These are phyloP conservation scores for Dothideomycetidae sp. DNA, from an alignment of 2,329 filamentous ascomycete genomes.

Conservation along the genomic window DNA sequence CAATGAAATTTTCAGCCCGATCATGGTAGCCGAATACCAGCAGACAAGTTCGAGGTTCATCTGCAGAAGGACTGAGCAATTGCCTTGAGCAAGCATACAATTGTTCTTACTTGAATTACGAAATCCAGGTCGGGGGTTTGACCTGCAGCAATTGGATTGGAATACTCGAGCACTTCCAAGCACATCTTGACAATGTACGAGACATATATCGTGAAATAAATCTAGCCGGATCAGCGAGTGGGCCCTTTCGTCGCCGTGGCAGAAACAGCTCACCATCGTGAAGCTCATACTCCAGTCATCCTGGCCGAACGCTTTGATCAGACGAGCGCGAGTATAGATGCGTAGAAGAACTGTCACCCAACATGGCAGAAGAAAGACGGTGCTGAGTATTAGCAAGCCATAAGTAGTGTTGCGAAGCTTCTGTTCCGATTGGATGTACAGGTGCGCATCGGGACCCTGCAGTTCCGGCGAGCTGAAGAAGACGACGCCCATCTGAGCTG, in stretches of 20 bases:
- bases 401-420: neutral
- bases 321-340: neutral
- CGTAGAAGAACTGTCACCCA: neutral
- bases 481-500: neutral
- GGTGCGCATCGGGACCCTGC: neutral
- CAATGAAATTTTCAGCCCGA: constrained; percentile 35
- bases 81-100: neutral
- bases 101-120: neutral
- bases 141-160: neutral
- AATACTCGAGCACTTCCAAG: neutral
- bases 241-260: neutral
- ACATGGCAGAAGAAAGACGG: neutral
- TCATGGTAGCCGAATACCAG: constrained; percentile 33
- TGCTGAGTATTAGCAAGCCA: neutral
- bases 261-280: neutral
- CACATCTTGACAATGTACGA: neutral
- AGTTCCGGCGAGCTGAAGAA: neutral
- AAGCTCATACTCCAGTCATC: neutral
- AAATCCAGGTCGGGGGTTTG: neutral
- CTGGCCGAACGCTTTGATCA: neutral
- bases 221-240: neutral
- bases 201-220: neutral
- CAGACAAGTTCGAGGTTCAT: neutral
- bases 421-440: neutral
- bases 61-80: neutral